Percentiles rank a stretch among this genome's conserved stretches.
Evolutionary conservation across 768 basidiomycete species (phyloP).

Genomic region (Sarcomyxa edulis): DNA sequence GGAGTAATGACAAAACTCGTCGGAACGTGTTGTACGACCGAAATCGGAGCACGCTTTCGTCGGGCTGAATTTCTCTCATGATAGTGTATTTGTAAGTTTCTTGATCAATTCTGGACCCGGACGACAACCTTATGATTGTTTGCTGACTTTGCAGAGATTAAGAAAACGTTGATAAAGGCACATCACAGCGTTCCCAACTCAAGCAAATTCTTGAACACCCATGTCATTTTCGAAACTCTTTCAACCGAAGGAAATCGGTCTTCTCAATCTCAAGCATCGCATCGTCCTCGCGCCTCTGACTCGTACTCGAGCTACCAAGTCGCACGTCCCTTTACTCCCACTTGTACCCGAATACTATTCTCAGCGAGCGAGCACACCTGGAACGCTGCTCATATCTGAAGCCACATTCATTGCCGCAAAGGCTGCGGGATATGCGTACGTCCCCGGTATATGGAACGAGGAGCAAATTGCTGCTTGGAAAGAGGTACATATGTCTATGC

Average conservation of each 20-base stretch:
- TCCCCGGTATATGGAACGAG: slow-evolving; percentile 44
- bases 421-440: slow-evolving; percentile 24
- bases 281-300: slow-evolving; percentile 32
- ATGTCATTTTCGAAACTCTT: slow-evolving; percentile 18
- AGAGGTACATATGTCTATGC: slow-evolving; percentile 21
- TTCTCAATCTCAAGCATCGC: slow-evolving; percentile 24
- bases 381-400: slow-evolving; percentile 41
- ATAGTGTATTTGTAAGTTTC: no score
- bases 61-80: no score
- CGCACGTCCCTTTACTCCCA: slow-evolving; percentile 21
- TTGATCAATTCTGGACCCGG: no score
- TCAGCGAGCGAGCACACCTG: slow-evolving; percentile 28
- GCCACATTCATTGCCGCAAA: slow-evolving; percentile 31
- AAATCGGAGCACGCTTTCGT: no score
- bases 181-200: no score
- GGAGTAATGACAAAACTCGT: no score
- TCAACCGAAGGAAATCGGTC: slow-evolving; percentile 24
- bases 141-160: no score
- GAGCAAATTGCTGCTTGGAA: slow-evolving; percentile 54
- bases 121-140: no score
- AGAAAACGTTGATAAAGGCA: no score
- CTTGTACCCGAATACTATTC: slow-evolving; percentile 29
- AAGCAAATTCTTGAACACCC: slow-evolving; percentile 1
- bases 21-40: no score
- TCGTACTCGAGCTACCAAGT: slow-evolving; percentile 18